Evolutionary conservation across 176 grass and related monocot genomes (phyloP).

Genomic region (Carex kokanica): DNA sequence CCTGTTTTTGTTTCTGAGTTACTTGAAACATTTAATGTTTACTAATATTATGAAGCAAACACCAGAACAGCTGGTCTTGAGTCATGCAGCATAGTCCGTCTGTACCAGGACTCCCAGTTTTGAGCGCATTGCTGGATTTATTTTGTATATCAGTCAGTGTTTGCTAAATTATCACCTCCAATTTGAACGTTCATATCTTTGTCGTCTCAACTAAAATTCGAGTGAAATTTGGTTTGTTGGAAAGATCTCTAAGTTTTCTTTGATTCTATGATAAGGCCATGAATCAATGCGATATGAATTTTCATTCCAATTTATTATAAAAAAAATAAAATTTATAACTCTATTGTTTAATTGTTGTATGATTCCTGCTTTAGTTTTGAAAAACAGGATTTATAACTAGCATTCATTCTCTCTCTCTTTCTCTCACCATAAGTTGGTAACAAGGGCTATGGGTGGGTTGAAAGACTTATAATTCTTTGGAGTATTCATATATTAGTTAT

Average conservation of each 20-base stretch:
- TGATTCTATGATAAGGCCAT: neutral
- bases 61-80: neutral
- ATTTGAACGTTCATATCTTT: neutral
- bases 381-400: too few species aligned
- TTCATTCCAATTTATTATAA: neutral
- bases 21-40: neutral
- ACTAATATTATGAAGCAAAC: neutral
- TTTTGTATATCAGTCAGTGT: neutral
- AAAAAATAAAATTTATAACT: neutral
- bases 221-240: neutral
- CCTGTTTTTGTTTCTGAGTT: neutral
- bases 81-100: neutral
- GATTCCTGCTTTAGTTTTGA: neutral
- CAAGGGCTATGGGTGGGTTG: neutral
- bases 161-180: constrained; percentile 1
- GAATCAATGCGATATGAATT: neutral
- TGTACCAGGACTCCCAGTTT: neutral
- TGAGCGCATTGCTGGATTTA: neutral
- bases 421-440: neutral
- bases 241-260: neutral
- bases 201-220: neutral
- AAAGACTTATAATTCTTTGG: neutral
- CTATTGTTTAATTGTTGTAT: neutral
- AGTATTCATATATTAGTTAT: neutral
- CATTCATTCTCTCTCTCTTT: neutral